Evolutionary conservation across 192 early-diverging fungal genomes (phyloP).

Genomic region (Coemansia sp.): DNA sequence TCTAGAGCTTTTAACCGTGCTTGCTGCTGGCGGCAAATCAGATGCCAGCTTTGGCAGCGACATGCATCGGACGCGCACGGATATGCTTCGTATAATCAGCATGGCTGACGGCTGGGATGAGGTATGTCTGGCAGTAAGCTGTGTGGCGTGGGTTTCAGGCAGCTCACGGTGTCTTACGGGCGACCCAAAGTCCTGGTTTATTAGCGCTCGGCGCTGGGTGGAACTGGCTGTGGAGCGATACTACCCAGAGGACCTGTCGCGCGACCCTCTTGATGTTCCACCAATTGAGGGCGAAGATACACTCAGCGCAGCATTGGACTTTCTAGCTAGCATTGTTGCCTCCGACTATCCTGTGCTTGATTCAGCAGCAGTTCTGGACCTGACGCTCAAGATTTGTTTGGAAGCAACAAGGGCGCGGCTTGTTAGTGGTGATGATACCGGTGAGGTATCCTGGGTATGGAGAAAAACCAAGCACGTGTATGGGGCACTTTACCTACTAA

Average conservation of each 20-base stretch:
- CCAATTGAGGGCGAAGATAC: conserved; percentile 6
- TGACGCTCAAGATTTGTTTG: conserved; percentile 14
- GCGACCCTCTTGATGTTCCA: conserved; percentile 8
- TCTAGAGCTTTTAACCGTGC: conserved; percentile 20
- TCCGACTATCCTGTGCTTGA: conserved; percentile 45
- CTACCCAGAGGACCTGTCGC: conserved; percentile 22
- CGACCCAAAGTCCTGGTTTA: conserved; percentile 26
- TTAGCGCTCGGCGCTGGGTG: conserved; percentile 24
- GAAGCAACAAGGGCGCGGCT: conserved; percentile 22
- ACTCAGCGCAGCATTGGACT: conserved; percentile 31
- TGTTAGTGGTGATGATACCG: conserved; percentile 10
- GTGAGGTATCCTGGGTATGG: conserved; percentile 45
- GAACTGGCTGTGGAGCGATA: conserved; percentile 19
- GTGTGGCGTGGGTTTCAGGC: conserved; percentile 34
- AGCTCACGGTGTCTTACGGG: conserved; percentile 19
- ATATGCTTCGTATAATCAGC: conserved; percentile 29
- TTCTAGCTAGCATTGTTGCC: conserved; percentile 28
- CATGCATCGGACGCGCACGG: conserved; percentile 13
- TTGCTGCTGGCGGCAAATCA: conserved; percentile 16
- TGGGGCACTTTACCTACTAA: conserved; percentile 36
- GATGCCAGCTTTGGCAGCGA: conserved; percentile 17
- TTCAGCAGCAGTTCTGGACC: conserved; percentile 11
- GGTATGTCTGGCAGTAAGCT: conserved; percentile 24
- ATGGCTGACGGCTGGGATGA: conserved; percentile 32
- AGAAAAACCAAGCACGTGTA: conserved; percentile 28